Base-by-base conservation (phyloP, 345 rosid species). In the Acer saccharum region DNA sequence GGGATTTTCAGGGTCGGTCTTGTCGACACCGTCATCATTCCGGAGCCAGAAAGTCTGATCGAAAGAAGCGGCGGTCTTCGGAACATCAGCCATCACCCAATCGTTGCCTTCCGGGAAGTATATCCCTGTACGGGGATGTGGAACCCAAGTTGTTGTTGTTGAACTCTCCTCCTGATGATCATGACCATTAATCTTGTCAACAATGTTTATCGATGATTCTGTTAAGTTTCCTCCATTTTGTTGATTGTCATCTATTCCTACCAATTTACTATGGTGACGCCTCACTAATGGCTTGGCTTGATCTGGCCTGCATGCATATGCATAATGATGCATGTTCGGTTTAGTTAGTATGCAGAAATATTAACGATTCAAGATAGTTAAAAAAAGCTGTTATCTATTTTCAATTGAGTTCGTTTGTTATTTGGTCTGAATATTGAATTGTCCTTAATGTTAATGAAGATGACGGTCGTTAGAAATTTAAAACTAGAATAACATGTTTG, bases 101-200 rank as follows among this genome's bases (percentile, higher is more conserved):
- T 92, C 94, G 2, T 88, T 89, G 21, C 97, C 93, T 68, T 80
- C 74, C 0, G 97, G 97, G 23, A 81, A 80, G 73, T 86, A 92
- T 73, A 90, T 92, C 63, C 93, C 97, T 5, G 85, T 84, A 14
- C 88, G 92, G 35, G 94, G 94, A 74, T 90, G 89, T 20, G 97
- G 97, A 35, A 85, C 77, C 97, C 97, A 90, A 20, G 60, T 72
- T 35, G 61, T 4, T 35, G 39, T 35, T 35, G 39, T 35, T 7
- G 82, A 50, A 20, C 4, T 25, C 41, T 10, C 29, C 57, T 66
- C 39, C 39, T 35, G 55, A 16, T 8, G 39, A 77, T 50, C 55
- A 7, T 74, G 39, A 35, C 0, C 39, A 5, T 35, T 35, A 35
- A 35, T 75, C 41, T 17, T 55, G 55, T 20, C 29, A 25, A 35